Evolutionary conservation across 164 flowering plant genomes (phyloP), one percentile per base, ranked within the genome.

Genomic region (Nelumbo lutea): DNA sequence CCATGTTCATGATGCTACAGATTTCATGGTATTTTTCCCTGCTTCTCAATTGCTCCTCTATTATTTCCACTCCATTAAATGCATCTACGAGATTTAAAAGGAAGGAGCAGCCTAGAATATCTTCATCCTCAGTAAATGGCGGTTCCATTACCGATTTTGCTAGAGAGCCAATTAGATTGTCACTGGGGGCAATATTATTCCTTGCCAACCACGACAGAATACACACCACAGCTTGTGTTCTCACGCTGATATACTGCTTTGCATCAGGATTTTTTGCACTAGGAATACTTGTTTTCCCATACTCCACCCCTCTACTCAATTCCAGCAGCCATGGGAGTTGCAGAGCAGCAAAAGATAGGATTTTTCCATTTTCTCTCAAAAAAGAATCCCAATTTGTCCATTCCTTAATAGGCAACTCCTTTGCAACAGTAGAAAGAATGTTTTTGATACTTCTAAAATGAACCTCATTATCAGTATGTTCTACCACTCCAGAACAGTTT

Each of bases 261-360:
- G 81, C 82, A 59, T 78, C 66, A 71, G 72, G 42, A 43, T 43
- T 8, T 48, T 66, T 72, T 57, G 76, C 58, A 60, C 71, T 76
- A 60, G 64, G 38, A 53, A 41, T 66, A 38, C 62, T 57, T 67
- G 65, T 81, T 71, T 82, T 82, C 65, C 79, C 83, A 67, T 64
- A 40, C 69, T 80, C 86, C 53, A 64, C 58, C 41, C 77, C 80
- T 70, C 70, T 76, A 79, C 85, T 82, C 74, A 95, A 78, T 59
- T 90, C 86, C 72, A 89, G 81, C 85, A 95, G 79, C 97, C 94
- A 90, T 42, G 97, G 99, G 73, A 95, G 91, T 52, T 88, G 83
- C 67, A 78, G 70, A 65, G 83, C 84, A 75, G 93, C 89, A 82
- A 92, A 92, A 44, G 94, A 80, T 48, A 81, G 56, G 41, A 87